Evolutionary conservation across 805 yeast species (phyloP), one percentile per base, ranked within the genome.

Genomic region (Metschnikowia aberdeeniae): DNA sequence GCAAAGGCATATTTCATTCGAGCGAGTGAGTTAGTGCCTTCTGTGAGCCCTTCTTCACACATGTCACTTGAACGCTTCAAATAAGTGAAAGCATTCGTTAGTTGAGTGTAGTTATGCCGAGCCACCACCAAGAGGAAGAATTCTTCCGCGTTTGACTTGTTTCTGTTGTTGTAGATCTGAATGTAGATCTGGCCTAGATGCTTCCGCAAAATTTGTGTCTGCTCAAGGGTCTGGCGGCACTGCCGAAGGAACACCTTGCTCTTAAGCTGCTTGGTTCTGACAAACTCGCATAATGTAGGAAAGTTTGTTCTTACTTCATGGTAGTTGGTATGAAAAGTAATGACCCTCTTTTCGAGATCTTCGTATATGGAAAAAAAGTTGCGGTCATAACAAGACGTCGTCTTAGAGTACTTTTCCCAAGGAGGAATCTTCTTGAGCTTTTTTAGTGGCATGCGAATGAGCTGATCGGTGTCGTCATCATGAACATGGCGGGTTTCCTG

Each of bases 231-330:
- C 5, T 33, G 32, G 2, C 33, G 39, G 6, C 46, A 41, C 42
- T 42, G 42, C 14, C 36, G 41, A 30, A 45, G 33, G 17, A 48
- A 48, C 8, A 42, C 43, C 5, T 40, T 29, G 4, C 46, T 45
- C 7, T 19, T 45, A 4, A 22, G 28, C 33, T 42, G 48, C 37
- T 48, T 48, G 13, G 31, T 22, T n/a, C 38, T 24, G 13, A 45
- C 35, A n/a, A 32, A 27, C 20, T 33, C 29, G 31, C 46, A 45
- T 3, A 13, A 26, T 1, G 31, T 17, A 4, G 5, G n/a, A 4
- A 48, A 34, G 10, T 27, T 28, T 13, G 33, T 39, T n/a, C 36
- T 20, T 0, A 43, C 26, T n/a, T 44, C 40, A 7, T 34, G 24
- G n/a, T 44, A 41, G 27, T 34, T 26, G n/a, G 10, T 20, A 29